These are phyloP conservation scores for Trichoderma reesei DNA, from an alignment of 495 filamentous ascomycete species.

Conservation along the genomic window DNA sequence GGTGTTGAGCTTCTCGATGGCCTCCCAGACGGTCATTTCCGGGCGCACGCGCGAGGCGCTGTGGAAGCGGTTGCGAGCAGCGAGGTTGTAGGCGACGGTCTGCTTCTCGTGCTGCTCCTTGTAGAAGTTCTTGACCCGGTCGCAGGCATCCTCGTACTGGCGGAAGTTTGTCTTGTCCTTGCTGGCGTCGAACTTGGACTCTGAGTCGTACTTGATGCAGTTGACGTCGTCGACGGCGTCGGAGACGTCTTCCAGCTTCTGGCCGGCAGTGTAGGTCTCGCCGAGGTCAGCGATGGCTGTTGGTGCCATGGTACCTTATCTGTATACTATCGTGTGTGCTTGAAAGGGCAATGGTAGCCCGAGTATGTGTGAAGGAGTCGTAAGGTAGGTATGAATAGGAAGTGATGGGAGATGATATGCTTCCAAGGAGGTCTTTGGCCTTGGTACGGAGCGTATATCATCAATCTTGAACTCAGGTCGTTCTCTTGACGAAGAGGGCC, in stretches of 20 bases:
- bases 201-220: slow-evolving; percentile 59
- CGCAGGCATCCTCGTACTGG: slow-evolving; percentile 67
- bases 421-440: no score
- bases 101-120: slow-evolving; percentile 45
- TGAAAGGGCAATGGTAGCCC: no score
- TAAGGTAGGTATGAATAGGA: no score
- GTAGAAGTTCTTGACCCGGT: slow-evolving; percentile 76
- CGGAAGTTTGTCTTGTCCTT: slow-evolving; percentile 80
- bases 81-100: slow-evolving; percentile 74
- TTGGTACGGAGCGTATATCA: no score
- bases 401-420: no score
- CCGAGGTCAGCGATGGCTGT: slow-evolving; percentile 5
- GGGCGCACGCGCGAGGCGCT: slow-evolving; percentile 47
- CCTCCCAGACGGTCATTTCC: slow-evolving; percentile 78
- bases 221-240: slow-evolving; percentile 78
- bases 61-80: slow-evolving; percentile 61
- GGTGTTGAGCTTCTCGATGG: slow-evolving; percentile 82
- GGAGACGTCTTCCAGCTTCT: slow-evolving; percentile 59
- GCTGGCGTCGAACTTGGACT: slow-evolving; percentile 57
- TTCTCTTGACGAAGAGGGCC: not conserved
- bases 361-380: no score
- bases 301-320: slow-evolving; percentile 1
- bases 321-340: no score
- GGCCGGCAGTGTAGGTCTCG: not conserved
- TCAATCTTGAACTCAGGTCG: no score